Conservation (phyloP, 2,329 filamentous ascomycete genomes). For the Leptographium wingfieldii region DNA sequence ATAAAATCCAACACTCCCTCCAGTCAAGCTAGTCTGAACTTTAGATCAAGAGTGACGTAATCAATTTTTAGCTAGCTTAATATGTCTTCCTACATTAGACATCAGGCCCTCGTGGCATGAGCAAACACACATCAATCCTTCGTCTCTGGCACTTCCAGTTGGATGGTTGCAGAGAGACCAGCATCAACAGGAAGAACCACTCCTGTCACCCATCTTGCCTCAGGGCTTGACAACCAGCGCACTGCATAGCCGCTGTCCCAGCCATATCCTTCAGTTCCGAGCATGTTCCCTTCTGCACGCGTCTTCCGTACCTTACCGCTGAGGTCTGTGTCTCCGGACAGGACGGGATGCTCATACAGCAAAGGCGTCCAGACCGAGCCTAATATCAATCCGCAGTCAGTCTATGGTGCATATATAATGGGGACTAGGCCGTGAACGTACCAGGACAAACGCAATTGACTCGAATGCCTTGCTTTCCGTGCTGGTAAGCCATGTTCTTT, state of each 20-base stretch:
- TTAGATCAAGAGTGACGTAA: too few species aligned
- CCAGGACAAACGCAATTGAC: slow-evolving; percentile 30
- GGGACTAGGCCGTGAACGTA: slow-evolving; percentile 6
- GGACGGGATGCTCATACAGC: not conserved
- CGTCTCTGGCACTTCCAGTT: not conserved
- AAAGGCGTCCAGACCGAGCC: not conserved
- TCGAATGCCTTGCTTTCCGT: slow-evolving; percentile 29
- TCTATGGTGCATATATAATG: not conserved
- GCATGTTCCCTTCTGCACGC: not conserved
- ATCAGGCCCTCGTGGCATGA: too few species aligned
- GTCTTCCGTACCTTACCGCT: not conserved
- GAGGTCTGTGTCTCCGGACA: not conserved
- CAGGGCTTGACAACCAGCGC: not conserved
- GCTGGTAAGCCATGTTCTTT: slow-evolving; percentile 36
- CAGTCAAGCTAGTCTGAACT: too few species aligned
- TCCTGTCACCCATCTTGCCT: slow-evolving; percentile 4
- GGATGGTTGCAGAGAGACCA: not conserved
- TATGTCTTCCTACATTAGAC: too few species aligned
- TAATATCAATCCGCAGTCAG: not conserved
- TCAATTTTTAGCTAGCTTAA: too few species aligned
- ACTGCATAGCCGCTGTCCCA: slow-evolving; percentile 3
- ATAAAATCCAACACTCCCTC: too few species aligned
- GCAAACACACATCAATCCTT: not conserved
- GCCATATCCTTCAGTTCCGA: slow-evolving; percentile 1
- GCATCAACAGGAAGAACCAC: not conserved